Conservation (phyloP, 768 basidiomycete genomes). For the Hypholoma sublateritium region DNA sequence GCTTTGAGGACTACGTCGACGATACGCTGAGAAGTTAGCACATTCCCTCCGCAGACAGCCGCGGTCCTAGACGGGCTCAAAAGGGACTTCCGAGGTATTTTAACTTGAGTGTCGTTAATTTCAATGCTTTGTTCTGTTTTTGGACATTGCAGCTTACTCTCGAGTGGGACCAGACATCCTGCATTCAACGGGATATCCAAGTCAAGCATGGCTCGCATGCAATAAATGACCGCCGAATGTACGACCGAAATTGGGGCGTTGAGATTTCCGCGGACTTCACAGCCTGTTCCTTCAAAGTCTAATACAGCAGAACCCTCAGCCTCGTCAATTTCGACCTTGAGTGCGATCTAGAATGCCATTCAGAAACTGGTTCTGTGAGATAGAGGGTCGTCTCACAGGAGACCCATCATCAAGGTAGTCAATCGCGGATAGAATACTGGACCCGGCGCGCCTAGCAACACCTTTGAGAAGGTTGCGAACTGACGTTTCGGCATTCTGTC, state of each 20-base stretch:
- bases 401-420: slow-evolving; percentile 91
- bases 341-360: slow-evolving; percentile 51
- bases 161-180: slow-evolving; percentile 86
- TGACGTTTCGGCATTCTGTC: slow-evolving; percentile 82
- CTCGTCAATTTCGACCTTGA: slow-evolving; percentile 77
- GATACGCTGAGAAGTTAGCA: slow-evolving; percentile 88
- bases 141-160: slow-evolving; percentile 45
- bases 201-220: slow-evolving; percentile 85
- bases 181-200: slow-evolving; percentile 91
- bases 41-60: slow-evolving; percentile 93
- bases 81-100: slow-evolving; percentile 76
- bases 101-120: slow-evolving; percentile 44
- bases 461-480: slow-evolving; percentile 81
- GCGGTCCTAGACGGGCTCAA: slow-evolving; percentile 82
- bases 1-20: slow-evolving; percentile 93
- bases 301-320: slow-evolving; percentile 74
- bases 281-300: slow-evolving; percentile 84
- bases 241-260: slow-evolving; percentile 86
- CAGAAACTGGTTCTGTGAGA: neutral
- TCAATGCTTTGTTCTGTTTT: neutral
- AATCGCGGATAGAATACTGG: slow-evolving; percentile 62
- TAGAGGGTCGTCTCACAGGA: slow-evolving; percentile 50
- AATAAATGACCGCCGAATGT: slow-evolving; percentile 87
- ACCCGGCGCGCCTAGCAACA: slow-evolving; percentile 68
- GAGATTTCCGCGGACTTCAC: slow-evolving; percentile 81